These are phyloP conservation scores for Echeveria elegans DNA, from an alignment of 164 flowering plant species.

Conservation along the genomic window DNA sequence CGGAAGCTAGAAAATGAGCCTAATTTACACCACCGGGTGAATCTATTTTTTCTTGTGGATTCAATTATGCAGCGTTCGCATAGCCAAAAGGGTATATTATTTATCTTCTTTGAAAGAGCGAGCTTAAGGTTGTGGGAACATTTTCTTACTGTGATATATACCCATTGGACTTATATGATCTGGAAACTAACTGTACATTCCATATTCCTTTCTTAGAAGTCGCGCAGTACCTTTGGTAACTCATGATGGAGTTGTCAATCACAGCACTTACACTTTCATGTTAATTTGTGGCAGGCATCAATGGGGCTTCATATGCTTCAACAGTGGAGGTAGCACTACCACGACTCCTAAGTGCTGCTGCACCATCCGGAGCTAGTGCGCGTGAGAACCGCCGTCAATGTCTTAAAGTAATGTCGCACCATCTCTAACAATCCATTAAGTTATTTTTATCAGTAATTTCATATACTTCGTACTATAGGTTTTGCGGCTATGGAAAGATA, in stretches of 20 bases:
- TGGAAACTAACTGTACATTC: neutral
- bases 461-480: conserved; percentile 34
- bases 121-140: neutral
- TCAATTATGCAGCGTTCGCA: conserved; percentile 97
- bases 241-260: neutral
- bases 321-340: conserved; percentile 87
- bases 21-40: conserved; percentile 78
- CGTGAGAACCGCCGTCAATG: conserved; percentile 97
- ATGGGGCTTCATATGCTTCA: conserved; percentile 92
- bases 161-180: neutral
- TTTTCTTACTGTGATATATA: neutral
- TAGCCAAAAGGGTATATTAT: conserved; percentile 70
- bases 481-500: conserved; percentile 86
- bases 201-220: neutral
- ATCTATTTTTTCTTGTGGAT: conserved; percentile 89
- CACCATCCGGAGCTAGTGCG: conserved; percentile 79
- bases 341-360: conserved; percentile 89
- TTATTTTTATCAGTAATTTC: neutral
- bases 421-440: neutral
- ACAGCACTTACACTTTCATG: neutral
- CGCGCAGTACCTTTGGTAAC: neutral
- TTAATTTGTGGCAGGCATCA: conserved; percentile 51
- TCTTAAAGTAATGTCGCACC: conserved; percentile 50
- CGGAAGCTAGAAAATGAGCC: conserved; percentile 81
- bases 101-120: neutral